These are phyloP conservation scores for Phaeolepiota aurea DNA, from an alignment of 768 basidiomycete genomes.

Conservation along the genomic window DNA sequence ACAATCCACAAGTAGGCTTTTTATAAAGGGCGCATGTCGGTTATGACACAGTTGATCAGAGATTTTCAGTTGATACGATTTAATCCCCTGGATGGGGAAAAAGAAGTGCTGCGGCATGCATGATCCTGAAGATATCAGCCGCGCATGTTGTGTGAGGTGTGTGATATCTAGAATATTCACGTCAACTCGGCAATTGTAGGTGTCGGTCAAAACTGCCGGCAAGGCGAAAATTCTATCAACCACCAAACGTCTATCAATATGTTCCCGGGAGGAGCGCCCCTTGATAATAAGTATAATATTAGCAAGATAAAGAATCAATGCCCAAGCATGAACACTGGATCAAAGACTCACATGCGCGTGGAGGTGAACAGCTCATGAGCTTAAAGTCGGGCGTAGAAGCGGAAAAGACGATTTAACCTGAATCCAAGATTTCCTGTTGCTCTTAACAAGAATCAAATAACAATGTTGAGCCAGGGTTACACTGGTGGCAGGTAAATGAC, in stretches of 20 bases:
- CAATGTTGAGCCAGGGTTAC: too few relatives aligned
- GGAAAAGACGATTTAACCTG: too few relatives aligned
- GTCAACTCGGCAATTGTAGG: background rate
- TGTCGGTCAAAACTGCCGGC: background rate
- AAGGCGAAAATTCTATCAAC: background rate
- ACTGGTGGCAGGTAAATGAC: too few relatives aligned
- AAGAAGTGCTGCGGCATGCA: conserved; percentile 1
- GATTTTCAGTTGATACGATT: background rate
- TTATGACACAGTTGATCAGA: conserved; percentile 1
- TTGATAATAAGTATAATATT: background rate
- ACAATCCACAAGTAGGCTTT: conserved; percentile 1
- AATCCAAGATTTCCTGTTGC: too few relatives aligned
- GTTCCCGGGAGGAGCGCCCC: background rate
- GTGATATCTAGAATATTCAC: background rate
- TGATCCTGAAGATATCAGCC: background rate
- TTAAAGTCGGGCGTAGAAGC: too few relatives aligned
- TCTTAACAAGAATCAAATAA: too few relatives aligned
- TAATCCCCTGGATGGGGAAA: background rate
- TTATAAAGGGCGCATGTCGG: background rate
- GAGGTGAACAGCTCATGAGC: too few relatives aligned
- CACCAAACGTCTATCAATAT: background rate
- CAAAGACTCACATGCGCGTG: background rate
- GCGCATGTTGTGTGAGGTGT: background rate
- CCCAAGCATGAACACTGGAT: too few relatives aligned
- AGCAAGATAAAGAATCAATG: too few relatives aligned